Evolutionary conservation across 1,284 basidiomycete genomes (phyloP).

Genomic region (Leccinum huronense): DNA sequence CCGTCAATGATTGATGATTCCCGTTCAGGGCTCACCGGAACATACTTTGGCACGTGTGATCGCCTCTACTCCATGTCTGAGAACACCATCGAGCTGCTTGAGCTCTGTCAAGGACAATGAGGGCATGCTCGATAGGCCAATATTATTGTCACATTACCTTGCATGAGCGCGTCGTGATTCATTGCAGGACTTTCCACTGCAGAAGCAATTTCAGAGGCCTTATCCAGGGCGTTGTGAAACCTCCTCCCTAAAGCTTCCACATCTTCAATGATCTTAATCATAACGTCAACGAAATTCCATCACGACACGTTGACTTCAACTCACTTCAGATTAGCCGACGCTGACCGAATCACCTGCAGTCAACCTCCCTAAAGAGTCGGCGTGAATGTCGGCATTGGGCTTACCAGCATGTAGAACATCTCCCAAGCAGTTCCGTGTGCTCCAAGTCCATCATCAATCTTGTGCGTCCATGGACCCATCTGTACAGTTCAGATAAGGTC

Average conservation of each 20-base stretch:
- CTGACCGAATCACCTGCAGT: constrained; percentile 60
- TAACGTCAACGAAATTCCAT: not conserved
- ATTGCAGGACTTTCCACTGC: constrained; percentile 55
- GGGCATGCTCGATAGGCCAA: not conserved
- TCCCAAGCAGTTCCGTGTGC: constrained; percentile 97
- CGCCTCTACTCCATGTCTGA: constrained; percentile 58
- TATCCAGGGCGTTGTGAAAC: constrained; percentile 58
- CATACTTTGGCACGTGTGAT: constrained; percentile 61
- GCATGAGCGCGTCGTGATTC: constrained; percentile 52
- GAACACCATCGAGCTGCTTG: constrained; percentile 55
- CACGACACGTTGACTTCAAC: constrained; percentile 17
- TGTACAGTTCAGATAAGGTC: constrained; percentile 88
- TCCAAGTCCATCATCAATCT: constrained; percentile 90
- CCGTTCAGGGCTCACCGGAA: not conserved
- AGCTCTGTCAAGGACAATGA: constrained; percentile 47
- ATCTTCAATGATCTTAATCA: constrained; percentile 43
- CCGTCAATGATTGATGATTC: not conserved
- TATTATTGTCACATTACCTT: constrained; percentile 43
- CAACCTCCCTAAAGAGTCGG: constrained; percentile 42
- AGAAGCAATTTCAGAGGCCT: constrained; percentile 52
- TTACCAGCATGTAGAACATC: constrained; percentile 91
- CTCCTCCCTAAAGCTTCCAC: constrained; percentile 53
- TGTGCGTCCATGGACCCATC: constrained; percentile 99
- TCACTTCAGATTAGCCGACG: constrained; percentile 50
- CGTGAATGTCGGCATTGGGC: constrained; percentile 22